phyloP scores from a whole-genome alignment of 2,329 filamentous ascomycete species.

The Fusarium irregulare region DNA sequence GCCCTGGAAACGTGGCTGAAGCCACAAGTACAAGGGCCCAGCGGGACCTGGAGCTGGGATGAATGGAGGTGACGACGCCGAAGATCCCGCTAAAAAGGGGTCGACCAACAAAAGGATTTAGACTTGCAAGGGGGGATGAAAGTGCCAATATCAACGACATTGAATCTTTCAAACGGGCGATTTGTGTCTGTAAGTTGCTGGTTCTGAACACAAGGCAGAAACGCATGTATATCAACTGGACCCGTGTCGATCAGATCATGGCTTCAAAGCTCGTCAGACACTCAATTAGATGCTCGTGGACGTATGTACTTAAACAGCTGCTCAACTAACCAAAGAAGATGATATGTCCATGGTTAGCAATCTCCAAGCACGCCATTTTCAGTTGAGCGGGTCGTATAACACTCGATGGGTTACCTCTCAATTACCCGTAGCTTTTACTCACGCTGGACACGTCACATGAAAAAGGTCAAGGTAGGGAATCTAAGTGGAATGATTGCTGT shows the following conservation, averaged over 20 bases:
- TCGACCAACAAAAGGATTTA: slow-evolving; percentile 15
- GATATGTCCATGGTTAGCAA: background rate
- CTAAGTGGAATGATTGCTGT: background rate
- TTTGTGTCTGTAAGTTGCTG: background rate
- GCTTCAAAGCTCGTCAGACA: background rate
- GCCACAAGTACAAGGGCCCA: slow-evolving; percentile 16
- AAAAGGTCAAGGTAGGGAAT: background rate
- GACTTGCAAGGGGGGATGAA: slow-evolving; percentile 23
- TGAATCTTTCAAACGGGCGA: background rate
- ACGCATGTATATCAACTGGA: background rate
- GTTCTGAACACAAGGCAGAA: background rate
- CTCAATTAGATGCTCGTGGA: background rate
- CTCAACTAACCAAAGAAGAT: background rate
- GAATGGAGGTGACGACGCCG: slow-evolving; percentile 33
- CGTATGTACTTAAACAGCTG: background rate
- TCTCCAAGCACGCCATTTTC: slow-evolving; percentile 4
- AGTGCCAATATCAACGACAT: slow-evolving; percentile 22
- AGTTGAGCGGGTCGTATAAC: background rate
- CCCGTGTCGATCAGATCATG: background rate
- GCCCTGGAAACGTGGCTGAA: slow-evolving; percentile 31
- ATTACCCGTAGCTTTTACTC: background rate
- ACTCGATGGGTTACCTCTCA: background rate
- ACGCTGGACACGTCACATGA: background rate
- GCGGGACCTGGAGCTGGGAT: background rate
- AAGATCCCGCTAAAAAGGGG: slow-evolving; percentile 39